Percentiles rank a stretch among this genome's conserved stretches.
Conservation (phyloP, 2,329 filamentous ascomycete genomes). For the Phialophora chinensis region DNA sequence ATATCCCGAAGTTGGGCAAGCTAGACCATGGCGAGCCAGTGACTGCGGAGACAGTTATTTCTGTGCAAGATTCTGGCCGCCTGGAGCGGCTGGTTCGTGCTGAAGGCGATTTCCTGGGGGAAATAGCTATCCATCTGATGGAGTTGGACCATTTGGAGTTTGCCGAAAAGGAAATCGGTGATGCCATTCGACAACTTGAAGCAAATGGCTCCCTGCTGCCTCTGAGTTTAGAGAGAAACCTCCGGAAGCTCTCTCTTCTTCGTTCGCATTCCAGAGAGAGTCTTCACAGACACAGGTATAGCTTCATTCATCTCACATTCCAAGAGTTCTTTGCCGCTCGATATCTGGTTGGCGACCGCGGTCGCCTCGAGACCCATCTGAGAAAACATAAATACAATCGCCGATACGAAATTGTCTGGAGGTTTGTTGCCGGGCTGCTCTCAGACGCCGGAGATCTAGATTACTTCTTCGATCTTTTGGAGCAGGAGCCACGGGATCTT, state of each 20-base stretch:
- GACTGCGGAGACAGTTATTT: too few species aligned
- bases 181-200: not conserved
- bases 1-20: not conserved
- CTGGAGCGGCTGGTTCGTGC: too few species aligned
- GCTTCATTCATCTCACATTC: conserved; percentile 14
- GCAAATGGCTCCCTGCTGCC: too few species aligned
- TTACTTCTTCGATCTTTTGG: not conserved
- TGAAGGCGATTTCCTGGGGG: not conserved
- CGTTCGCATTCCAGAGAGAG: not conserved
- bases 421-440: conserved; percentile 52
- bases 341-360: not conserved
- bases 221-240: too few species aligned
- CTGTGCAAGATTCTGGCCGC: too few species aligned
- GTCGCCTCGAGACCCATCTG: conserved; percentile 38
- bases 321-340: conserved; percentile 10
- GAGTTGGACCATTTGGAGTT: not conserved
- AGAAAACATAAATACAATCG: conserved; percentile 47
- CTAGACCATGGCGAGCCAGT: not conserved
- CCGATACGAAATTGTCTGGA: conserved; percentile 52
- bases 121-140: not conserved
- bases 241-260: not conserved
- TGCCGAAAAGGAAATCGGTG: not conserved
- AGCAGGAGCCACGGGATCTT: not conserved
- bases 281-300: not conserved
- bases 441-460: not conserved